phyloP scores from a whole-genome alignment of 2,329 filamentous ascomycete genomes.

The Fusarium kyushuense region DNA sequence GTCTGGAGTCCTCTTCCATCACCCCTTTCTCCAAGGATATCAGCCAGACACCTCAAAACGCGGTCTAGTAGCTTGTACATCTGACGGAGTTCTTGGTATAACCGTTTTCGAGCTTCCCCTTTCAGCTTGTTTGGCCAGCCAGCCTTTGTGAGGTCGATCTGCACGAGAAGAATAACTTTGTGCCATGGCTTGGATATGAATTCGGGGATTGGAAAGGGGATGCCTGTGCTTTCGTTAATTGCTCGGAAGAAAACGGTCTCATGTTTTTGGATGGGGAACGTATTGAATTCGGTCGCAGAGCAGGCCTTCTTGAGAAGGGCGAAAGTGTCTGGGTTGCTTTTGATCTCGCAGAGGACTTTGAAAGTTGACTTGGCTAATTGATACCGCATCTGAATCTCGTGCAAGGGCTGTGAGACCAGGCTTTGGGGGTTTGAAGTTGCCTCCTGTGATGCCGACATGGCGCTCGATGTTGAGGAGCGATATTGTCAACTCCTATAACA shows the following conservation, averaged over 20 bases:
- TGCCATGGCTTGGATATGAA: conserved; percentile 71
- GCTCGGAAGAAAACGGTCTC: conserved; percentile 54
- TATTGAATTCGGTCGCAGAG: conserved; percentile 54
- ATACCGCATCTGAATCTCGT: conserved; percentile 53
- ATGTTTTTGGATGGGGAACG: conserved; percentile 52
- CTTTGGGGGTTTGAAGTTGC: background rate
- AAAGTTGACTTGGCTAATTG: conserved; percentile 51
- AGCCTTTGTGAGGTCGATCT: conserved; percentile 74
- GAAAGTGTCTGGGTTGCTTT: conserved; percentile 46
- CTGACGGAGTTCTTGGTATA: conserved; percentile 49
- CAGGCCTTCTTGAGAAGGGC: conserved; percentile 56
- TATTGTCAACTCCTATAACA: background rate
- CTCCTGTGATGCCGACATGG: conserved; percentile 4
- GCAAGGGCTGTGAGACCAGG: conserved; percentile 9
- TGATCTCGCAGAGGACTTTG: conserved; percentile 48
- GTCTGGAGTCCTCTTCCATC: conserved; percentile 77
- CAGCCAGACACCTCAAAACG: conserved; percentile 54
- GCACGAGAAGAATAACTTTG: conserved; percentile 81
- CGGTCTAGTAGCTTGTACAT: conserved; percentile 53
- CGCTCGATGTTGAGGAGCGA: background rate
- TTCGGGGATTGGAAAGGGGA: conserved; percentile 55
- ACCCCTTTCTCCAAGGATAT: conserved; percentile 53
- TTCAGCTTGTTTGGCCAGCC: conserved; percentile 68
- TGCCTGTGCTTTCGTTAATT: conserved; percentile 55
- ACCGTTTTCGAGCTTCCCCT: conserved; percentile 49